phyloP scores from a whole-genome alignment of 768 basidiomycete species.

The Rhodotorula taiwanensis region DNA sequence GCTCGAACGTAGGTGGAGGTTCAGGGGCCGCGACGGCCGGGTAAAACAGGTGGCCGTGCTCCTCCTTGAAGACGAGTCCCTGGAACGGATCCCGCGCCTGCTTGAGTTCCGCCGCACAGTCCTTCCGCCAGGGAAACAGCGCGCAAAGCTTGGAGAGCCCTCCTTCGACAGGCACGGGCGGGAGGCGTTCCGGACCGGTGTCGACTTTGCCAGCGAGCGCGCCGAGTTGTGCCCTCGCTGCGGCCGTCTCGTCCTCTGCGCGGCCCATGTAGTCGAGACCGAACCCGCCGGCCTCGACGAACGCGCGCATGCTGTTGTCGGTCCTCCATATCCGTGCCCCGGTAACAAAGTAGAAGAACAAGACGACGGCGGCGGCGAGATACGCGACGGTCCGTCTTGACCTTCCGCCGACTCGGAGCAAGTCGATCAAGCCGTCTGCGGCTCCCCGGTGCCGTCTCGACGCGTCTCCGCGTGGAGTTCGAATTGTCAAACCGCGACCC shows the following conservation, averaged over 20 bases:
- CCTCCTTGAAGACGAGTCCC: neutral
- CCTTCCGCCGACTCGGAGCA: conserved; percentile 8
- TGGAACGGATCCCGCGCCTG: conserved; percentile 13
- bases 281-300: conserved; percentile 16
- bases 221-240: neutral
- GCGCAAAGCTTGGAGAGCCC: conserved; percentile 10
- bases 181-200: neutral
- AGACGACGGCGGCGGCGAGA: neutral
- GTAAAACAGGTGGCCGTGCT: conserved; percentile 11
- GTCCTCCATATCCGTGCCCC: neutral
- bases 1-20: neutral
- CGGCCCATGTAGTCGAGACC: conserved; percentile 25
- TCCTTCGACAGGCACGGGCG: neutral
- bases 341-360: neutral
- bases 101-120: neutral
- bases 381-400: neutral
- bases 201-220: neutral
- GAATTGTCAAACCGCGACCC: conserved; percentile 15
- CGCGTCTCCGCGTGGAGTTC: neutral
- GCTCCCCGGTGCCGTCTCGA: neutral
- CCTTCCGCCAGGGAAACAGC: conserved; percentile 27
- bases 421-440: neutral
- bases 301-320: neutral
- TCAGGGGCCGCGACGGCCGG: neutral
- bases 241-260: neutral